Evolutionary conservation across 495 filamentous ascomycete genomes (phyloP).

Genomic region (Choiromyces venosus): DNA sequence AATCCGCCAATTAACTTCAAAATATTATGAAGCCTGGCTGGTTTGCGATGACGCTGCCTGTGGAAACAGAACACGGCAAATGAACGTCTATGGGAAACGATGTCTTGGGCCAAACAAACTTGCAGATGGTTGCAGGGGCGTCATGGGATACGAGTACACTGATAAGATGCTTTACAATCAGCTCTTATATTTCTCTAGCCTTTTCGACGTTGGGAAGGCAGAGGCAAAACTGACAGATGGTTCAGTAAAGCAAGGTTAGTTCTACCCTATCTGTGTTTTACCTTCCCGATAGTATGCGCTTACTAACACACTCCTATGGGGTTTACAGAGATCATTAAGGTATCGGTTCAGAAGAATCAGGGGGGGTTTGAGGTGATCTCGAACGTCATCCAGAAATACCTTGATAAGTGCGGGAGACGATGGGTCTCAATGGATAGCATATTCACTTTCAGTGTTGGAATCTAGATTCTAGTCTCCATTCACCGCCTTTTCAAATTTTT

Average conservation of each 20-base stretch:
- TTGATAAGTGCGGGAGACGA: constrained; percentile 87
- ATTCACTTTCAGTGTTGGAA: constrained; percentile 55
- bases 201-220: constrained; percentile 88
- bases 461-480: background rate
- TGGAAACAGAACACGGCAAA: constrained; percentile 80
- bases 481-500: background rate
- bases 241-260: constrained; percentile 41
- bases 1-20: constrained; percentile 66
- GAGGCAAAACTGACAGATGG: constrained; percentile 49
- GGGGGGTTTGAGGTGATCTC: constrained; percentile 67
- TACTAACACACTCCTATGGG: constrained; percentile 25
- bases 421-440: constrained; percentile 96
- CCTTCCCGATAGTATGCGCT: constrained; percentile 15
- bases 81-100: constrained; percentile 82
- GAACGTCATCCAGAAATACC: constrained; percentile 73
- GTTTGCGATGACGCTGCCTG: constrained; percentile 83
- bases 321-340: constrained; percentile 55
- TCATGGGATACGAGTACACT: constrained; percentile 81
- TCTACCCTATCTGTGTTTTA: background rate
- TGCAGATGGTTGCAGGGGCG: constrained; percentile 73
- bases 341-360: constrained; percentile 73
- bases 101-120: constrained; percentile 83
- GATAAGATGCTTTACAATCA: constrained; percentile 93
- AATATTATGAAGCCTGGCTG: constrained; percentile 89
- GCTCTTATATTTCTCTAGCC: constrained; percentile 72